phyloP scores from a whole-genome alignment of 352 stramenopile species.

The Pseudoperonospora humuli region DNA sequence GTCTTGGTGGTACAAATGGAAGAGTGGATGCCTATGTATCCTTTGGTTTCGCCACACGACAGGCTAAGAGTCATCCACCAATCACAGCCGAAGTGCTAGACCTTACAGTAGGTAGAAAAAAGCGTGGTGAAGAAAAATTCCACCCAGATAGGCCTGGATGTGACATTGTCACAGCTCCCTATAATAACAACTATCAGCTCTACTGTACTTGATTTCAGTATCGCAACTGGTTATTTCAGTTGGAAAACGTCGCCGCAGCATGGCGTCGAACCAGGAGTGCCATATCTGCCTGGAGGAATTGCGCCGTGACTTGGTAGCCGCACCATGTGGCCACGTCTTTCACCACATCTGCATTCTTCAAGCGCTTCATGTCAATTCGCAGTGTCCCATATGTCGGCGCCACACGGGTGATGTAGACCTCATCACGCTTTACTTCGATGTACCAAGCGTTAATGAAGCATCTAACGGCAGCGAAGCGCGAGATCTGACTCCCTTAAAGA shows the following conservation, averaged over 20 bases:
- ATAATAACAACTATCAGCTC: background rate
- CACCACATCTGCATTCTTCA: conserved; percentile 67
- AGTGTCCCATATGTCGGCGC: conserved; percentile 69
- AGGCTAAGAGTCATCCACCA: too few species aligned
- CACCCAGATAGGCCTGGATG: too few species aligned
- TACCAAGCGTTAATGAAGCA: conserved; percentile 14
- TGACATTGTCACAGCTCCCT: too few species aligned
- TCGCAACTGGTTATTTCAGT: conserved; percentile 1
- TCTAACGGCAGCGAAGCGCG: background rate
- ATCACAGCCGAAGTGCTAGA: too few species aligned
- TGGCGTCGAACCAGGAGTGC: conserved; percentile 46
- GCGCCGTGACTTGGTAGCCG: conserved; percentile 43
- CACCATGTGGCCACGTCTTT: conserved; percentile 67
- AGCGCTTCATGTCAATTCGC: conserved; percentile 56
- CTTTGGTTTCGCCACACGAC: too few species aligned
- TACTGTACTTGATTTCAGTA: conserved; percentile 1
- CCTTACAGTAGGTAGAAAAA: too few species aligned
- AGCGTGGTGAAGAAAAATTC: too few species aligned
- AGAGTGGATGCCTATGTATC: too few species aligned
- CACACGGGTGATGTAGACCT: conserved; percentile 34
- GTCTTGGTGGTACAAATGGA: too few species aligned
- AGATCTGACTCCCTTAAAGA: background rate
- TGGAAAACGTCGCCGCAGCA: conserved; percentile 2
- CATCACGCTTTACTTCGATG: conserved; percentile 61
- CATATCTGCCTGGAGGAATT: conserved; percentile 82